Base-by-base conservation (phyloP, 2,329 filamentous ascomycete genomes). In the Fulvia fulva region DNA sequence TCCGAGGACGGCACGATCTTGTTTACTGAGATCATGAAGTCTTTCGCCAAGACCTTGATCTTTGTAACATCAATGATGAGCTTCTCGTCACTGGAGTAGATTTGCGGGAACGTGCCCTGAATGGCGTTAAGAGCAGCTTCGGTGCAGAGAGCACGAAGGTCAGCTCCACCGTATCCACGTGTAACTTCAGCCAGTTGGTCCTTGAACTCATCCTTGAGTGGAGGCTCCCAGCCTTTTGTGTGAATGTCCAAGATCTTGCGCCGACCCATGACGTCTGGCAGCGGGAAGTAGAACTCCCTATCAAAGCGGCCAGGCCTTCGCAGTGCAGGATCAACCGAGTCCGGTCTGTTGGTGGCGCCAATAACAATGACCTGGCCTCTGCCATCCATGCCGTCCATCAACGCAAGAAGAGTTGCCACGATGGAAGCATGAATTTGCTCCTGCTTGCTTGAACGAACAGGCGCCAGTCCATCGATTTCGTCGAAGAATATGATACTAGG, bases 401-500 rank as follows among this genome's bases (percentile, higher is more conserved):
- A 76, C 0, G 92, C 92, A 59, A 97, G 79, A n/a, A 97, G 77
- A 1, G 92, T 97, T 1, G 92, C 95, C 14, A 97, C 93, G 63
- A 99, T 99, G 1, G 93, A 97, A 5, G 94, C 91, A 75, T 99
- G 94, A 59, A 97, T 97, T 75, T 99, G 94, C 72, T 99, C 94
- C 76, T 97, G 93, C 74, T 97, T 97, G 75, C 93, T 97, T 12
- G 94, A 97, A 67, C 94, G 85, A 32, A 97, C 94, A 53, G 94
- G 95, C 2, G 94, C 94, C 63, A 99, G 81, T 56, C 94, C 94
- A 76, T 99, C 94, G 66, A 99, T 99, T 74, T 99, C 94, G 73
- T 99, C 94, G 67, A 99, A 97, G 79, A 99, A 99, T 73, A 99
- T 99, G 75, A 99, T 99, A 73, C 93, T 97, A 0, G 94, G 94